These are phyloP conservation scores for Gossypium stocksii DNA, from an alignment of 345 rosid species.

Conservation along the genomic window DNA sequence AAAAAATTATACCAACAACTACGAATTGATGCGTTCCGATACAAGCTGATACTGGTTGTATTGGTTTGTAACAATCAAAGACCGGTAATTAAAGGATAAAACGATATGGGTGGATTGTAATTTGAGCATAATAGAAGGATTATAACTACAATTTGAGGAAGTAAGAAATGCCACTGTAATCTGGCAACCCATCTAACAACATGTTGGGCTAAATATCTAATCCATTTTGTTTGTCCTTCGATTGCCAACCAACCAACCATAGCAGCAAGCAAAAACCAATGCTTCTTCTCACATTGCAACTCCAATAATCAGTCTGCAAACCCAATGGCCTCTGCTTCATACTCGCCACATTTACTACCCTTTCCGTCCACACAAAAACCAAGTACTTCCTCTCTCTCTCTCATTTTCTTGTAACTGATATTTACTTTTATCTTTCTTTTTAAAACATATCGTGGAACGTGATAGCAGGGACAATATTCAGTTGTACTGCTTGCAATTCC, in stretches of 20 bases:
- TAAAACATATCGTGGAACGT: neutral
- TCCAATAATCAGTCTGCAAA: neutral
- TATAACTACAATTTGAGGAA: neutral
- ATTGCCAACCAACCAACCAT: constrained; percentile 14
- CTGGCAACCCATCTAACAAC: neutral
- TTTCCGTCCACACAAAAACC: constrained; percentile 11
- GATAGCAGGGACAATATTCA: constrained; percentile 13
- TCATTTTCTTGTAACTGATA: neutral
- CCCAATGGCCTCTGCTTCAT: constrained; percentile 29
- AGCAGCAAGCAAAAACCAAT: neutral
- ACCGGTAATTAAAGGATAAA: no score
- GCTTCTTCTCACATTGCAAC: neutral
- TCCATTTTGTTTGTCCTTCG: neutral
- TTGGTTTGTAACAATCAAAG: no score
- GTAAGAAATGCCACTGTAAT: neutral
- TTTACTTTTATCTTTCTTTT: neutral
- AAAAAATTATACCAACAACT: no score
- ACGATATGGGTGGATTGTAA: no score
- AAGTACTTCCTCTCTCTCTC: constrained; percentile 13
- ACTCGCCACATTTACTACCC: constrained; percentile 7
- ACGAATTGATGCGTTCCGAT: no score
- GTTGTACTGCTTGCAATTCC: neutral
- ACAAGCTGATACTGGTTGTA: no score
- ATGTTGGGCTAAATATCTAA: constrained; percentile 1
- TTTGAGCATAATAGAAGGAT: no score